These are phyloP conservation scores for Populus alba DNA, from an alignment of 345 rosid genomes.

Conservation along the genomic window DNA sequence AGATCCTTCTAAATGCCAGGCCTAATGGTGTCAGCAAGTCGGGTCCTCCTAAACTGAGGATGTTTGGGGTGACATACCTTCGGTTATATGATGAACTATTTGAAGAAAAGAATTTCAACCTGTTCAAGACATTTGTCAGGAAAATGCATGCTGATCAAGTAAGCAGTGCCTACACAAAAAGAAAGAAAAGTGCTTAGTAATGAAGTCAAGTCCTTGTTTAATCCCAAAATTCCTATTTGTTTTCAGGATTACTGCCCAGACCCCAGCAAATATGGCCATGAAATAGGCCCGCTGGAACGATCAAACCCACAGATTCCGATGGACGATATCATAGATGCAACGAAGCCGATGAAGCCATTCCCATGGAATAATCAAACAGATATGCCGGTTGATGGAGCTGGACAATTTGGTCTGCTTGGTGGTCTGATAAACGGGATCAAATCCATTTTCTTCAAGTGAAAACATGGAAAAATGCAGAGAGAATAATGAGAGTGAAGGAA, in stretches of 20 bases:
- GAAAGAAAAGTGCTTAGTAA: too few species aligned
- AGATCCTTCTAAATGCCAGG: constrained; percentile 71
- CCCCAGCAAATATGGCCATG: constrained; percentile 48
- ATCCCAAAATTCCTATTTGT: not conserved
- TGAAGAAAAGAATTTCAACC: constrained; percentile 42
- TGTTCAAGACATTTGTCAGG: constrained; percentile 70
- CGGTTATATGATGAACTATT: constrained; percentile 54
- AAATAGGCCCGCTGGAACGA: constrained; percentile 45
- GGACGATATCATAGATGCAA: constrained; percentile 57
- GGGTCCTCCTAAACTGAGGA: constrained; percentile 49
- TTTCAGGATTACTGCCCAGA: constrained; percentile 51
- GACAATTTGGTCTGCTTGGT: constrained; percentile 24
- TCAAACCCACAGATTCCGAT: constrained; percentile 43
- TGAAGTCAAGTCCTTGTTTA: too few species aligned
- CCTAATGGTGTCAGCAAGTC: constrained; percentile 64
- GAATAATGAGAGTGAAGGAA: not conserved
- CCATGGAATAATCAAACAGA: constrained; percentile 71
- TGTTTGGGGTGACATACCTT: constrained; percentile 74
- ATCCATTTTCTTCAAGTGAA: constrained; percentile 38
- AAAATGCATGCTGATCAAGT: constrained; percentile 87
- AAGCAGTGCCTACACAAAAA: constrained; percentile 10
- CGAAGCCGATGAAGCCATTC: constrained; percentile 53
- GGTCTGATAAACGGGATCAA: constrained; percentile 27
- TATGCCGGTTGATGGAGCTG: constrained; percentile 43
- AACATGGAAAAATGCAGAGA: not conserved